Percentiles rank a stretch among this genome's conserved stretches.
These are phyloP conservation scores for Fusarium algeriense DNA, from an alignment of 2,329 filamentous ascomycete genomes.

Conservation along the genomic window DNA sequence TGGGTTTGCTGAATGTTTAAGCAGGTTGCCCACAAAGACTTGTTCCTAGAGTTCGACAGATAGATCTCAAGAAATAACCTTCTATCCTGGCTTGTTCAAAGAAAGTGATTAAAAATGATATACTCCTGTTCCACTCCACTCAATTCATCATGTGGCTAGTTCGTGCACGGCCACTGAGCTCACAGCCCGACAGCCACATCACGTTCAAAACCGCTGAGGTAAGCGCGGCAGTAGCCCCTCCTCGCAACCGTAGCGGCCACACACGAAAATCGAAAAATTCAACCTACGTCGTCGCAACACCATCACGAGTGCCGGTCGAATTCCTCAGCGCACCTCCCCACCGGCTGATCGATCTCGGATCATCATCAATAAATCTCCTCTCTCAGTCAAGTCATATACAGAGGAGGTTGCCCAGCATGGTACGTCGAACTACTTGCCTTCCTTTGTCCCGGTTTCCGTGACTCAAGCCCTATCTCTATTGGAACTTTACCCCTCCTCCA, in stretches of 20 bases:
- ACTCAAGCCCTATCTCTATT: conserved; percentile 31
- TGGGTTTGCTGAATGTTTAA: not conserved
- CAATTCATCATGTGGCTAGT: conserved; percentile 5
- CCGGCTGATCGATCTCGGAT: conserved; percentile 55
- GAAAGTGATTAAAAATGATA: not conserved
- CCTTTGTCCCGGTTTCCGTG: conserved; percentile 28
- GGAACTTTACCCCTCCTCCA: conserved; percentile 48
- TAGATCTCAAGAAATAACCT: not conserved
- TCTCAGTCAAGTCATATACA: conserved; percentile 54
- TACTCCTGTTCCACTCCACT: not conserved
- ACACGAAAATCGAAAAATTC: conserved; percentile 62
- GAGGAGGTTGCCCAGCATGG: conserved; percentile 67
- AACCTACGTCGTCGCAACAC: conserved; percentile 53
- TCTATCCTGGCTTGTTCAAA: not conserved
- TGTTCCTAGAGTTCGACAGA: not conserved
- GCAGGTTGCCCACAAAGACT: not conserved
- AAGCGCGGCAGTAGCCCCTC: conserved; percentile 54
- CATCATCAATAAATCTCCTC: conserved; percentile 54
- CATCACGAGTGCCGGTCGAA: conserved; percentile 56
- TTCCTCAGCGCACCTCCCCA: conserved; percentile 50
- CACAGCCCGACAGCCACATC: conserved; percentile 1
- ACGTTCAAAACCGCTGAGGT: conserved; percentile 44
- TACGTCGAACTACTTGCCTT: conserved; percentile 48
- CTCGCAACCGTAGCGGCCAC: conserved; percentile 57
- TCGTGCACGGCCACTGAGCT: not conserved